Percentiles rank a stretch among this genome's conserved stretches.
phyloP scores from a whole-genome alignment of 768 basidiomycete species.

The Asterophora parasitica region DNA sequence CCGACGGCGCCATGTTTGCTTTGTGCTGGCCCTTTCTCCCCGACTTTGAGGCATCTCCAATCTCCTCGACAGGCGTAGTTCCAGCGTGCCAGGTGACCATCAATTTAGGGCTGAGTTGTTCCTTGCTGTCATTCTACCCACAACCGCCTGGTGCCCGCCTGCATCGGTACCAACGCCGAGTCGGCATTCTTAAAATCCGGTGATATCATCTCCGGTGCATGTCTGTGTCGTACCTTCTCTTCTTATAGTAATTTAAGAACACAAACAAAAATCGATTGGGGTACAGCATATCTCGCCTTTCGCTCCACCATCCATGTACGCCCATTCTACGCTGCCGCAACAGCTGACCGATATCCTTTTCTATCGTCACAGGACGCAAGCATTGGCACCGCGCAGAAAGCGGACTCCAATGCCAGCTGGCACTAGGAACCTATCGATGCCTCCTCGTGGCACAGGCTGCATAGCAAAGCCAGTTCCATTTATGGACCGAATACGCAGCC shows the following conservation, averaged over 20 bases:
- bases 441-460: not conserved
- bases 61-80: not conserved
- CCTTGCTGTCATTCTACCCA: not conserved
- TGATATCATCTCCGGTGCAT: constrained; percentile 8
- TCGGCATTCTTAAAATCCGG: constrained; percentile 8
- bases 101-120: not conserved
- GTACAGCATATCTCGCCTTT: not conserved
- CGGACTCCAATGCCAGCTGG: not conserved
- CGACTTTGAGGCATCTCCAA: no score
- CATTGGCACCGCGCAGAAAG: not conserved
- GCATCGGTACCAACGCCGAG: not conserved
- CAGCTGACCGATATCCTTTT: not conserved
- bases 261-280: constrained; percentile 7
- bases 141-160: no score
- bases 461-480: not conserved
- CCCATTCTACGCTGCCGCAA: not conserved
- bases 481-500: not conserved
- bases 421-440: not conserved
- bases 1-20: no score
- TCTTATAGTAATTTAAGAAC: constrained; percentile 9
- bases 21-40: no score
- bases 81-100: not conserved
- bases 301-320: constrained; percentile 6
- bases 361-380: not conserved
- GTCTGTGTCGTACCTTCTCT: constrained; percentile 6